Conservation (phyloP, 2,329 filamentous ascomycete genomes). For the Hypomyces perniciosus region DNA sequence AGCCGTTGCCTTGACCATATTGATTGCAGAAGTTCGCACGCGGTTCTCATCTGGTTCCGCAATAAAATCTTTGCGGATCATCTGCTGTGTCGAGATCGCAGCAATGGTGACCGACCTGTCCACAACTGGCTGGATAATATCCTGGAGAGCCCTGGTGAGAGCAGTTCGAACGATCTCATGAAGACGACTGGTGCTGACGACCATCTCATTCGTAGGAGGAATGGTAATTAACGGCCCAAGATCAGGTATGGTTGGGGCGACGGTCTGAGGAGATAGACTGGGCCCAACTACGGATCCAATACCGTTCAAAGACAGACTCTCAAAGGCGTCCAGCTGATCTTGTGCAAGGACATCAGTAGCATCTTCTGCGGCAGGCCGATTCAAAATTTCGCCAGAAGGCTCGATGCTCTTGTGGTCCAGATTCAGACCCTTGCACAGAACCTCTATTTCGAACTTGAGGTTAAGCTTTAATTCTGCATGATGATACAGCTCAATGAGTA, state of each 20-base stretch:
- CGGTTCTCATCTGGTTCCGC: constrained; percentile 87
- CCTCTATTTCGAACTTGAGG: constrained; percentile 97
- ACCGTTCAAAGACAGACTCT: constrained; percentile 72
- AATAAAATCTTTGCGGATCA: constrained; percentile 93
- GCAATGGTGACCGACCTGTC: constrained; percentile 97
- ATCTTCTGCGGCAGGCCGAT: constrained; percentile 61
- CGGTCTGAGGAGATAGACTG: constrained; percentile 69
- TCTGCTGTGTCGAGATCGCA: constrained; percentile 90
- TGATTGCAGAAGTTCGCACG: constrained; percentile 78
- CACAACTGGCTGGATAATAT: constrained; percentile 96
- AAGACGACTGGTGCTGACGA: constrained; percentile 62
- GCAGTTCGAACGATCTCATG: constrained; percentile 78
- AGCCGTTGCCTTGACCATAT: constrained; percentile 90
- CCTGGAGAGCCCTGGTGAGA: constrained; percentile 82
- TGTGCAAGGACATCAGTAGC: constrained; percentile 52
- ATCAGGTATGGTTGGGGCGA: constrained; percentile 77
- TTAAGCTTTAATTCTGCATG: constrained; percentile 91
- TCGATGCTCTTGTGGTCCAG: constrained; percentile 91
- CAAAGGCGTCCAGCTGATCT: constrained; percentile 73
- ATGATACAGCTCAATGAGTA: constrained; percentile 90
- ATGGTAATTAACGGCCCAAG: constrained; percentile 73
- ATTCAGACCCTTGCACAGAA: constrained; percentile 85
- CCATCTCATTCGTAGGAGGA: constrained; percentile 73
- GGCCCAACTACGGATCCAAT: constrained; percentile 62
- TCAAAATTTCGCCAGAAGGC: constrained; percentile 78